Percentiles rank a stretch among this genome's conserved stretches.
Evolutionary conservation across 2,329 filamentous ascomycete genomes (phyloP).

Genomic region (Colletotrichum tabaci): DNA sequence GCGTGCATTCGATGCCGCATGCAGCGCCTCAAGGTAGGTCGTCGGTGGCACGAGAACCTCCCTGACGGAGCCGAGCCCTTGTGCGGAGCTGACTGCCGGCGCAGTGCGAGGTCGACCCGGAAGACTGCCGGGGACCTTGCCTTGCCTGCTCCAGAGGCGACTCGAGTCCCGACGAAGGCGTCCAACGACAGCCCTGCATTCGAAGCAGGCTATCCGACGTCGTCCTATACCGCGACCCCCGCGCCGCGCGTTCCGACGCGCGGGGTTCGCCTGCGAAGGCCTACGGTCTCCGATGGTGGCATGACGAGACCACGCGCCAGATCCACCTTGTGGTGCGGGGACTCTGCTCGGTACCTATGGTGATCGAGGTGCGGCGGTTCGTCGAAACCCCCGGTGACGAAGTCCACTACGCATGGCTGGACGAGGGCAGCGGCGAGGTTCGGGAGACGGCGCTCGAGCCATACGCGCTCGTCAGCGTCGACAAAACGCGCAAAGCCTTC

Average conservation of each 20-base stretch:
- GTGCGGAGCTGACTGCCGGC: neutral
- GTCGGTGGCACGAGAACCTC: neutral
- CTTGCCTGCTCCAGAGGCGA: slow-evolving; percentile 56
- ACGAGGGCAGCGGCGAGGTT: slow-evolving; percentile 45
- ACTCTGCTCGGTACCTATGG: slow-evolving; percentile 54
- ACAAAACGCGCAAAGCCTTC: slow-evolving; percentile 52
- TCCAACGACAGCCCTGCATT: slow-evolving; percentile 61
- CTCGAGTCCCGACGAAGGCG: slow-evolving; percentile 60
- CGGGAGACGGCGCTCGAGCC: slow-evolving; percentile 51
- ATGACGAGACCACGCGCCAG: slow-evolving; percentile 44
- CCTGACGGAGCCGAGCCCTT: neutral
- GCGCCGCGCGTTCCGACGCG: slow-evolving; percentile 61
- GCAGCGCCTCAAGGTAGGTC: slow-evolving; percentile 58
- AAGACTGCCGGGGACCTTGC: slow-evolving; percentile 55
- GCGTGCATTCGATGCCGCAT: slow-evolving; percentile 63
- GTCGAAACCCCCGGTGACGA: slow-evolving; percentile 55
- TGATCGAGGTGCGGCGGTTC: slow-evolving; percentile 60
- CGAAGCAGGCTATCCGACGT: slow-evolving; percentile 61
- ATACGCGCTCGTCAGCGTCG: slow-evolving; percentile 59
- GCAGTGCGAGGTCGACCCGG: slow-evolving; percentile 56
- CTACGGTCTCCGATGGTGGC: slow-evolving; percentile 57
- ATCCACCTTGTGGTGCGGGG: slow-evolving; percentile 57
- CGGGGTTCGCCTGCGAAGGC: slow-evolving; percentile 52
- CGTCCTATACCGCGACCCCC: slow-evolving; percentile 54
- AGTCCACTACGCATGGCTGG: slow-evolving; percentile 56